A percentile compares a stretch with the other conserved stretches of the same genome.
These are phyloP conservation scores for Phlebopus sp. DNA, from an alignment of 1,284 basidiomycete species.

Conservation along the genomic window DNA sequence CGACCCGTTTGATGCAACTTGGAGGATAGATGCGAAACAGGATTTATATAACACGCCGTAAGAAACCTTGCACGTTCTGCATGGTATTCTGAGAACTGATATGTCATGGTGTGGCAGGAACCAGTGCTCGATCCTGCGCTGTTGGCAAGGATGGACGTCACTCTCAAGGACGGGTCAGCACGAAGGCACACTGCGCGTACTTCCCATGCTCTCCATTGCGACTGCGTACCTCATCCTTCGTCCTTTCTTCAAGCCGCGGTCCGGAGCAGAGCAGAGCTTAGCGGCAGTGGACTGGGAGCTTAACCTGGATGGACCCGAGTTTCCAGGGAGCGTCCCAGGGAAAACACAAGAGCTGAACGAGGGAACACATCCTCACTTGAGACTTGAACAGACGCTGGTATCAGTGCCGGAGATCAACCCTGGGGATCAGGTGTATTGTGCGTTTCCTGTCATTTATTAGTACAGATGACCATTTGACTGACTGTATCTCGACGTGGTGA, in stretches of 20 bases:
- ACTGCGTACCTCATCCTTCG: conserved; percentile 73
- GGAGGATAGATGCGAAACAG: conserved; percentile 50
- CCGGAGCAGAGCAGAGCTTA: conserved; percentile 19
- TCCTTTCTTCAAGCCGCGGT: conserved; percentile 63
- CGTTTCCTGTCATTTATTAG: conserved; percentile 12
- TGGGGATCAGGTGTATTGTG: conserved; percentile 77
- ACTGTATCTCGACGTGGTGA: background rate
- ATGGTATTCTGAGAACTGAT: background rate
- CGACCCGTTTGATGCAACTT: conserved; percentile 56
- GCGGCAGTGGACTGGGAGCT: conserved; percentile 58
- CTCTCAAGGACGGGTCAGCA: conserved; percentile 59
- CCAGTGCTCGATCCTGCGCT: conserved; percentile 74
- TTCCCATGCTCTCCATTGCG: conserved; percentile 53
- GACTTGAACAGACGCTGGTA: conserved; percentile 51
- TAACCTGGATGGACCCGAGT: conserved; percentile 54
- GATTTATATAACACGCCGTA: conserved; percentile 56
- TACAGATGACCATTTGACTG: too few relatives aligned
- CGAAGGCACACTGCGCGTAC: conserved; percentile 66
- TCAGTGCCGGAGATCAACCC: conserved; percentile 57
- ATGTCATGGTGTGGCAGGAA: too few relatives aligned
- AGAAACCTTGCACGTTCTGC: conserved; percentile 15
- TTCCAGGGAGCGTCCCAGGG: conserved; percentile 62
- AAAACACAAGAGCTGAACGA: conserved; percentile 65
- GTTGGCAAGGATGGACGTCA: conserved; percentile 76
- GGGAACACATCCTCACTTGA: conserved; percentile 68